Base-by-base conservation (phyloP, 768 basidiomycete species). In the Xerocomellus dryophilus region DNA sequence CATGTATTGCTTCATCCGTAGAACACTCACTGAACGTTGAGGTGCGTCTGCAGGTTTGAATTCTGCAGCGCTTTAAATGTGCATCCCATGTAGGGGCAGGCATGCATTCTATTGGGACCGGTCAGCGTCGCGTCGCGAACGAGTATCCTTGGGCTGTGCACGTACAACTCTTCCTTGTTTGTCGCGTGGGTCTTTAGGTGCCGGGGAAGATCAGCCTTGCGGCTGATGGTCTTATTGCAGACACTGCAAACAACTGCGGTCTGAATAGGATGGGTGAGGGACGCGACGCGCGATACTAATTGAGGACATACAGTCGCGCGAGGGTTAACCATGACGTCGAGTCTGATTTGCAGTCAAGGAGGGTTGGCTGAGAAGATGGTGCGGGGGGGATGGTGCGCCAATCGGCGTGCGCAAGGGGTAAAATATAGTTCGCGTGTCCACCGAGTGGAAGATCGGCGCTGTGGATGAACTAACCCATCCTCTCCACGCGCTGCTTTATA, bases 1-100 rank as follows among this genome's bases (percentile, higher is more conserved):
- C 7, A 4, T 18, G 14, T 29, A 12, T 31, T 27, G 0, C 20
- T 8, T 18, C 14, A 39, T 45, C 18, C 5, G 32, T 50, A 23
- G 27, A 2, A 27, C 23, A 69, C 71, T 57, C 47, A 72, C 71
- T 73, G 71, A 5, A 50, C 58, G 12, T 61, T 61, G 11, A 65
- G 5, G 21, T 73, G 72, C 0, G 64, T 66, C 0, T 32, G 20
- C 1, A 73, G 23, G 23, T 71, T 72, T 0, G 63, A 67, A 3
- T 44, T 50, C 15, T 73, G 72, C 2, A 68, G 60, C 0, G 72
- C 48, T 10, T 39, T 57, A 43, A 61, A 66, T 0, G 18, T n/a
- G 25, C 71, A 73, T 6, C 55, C 63, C 0, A 31, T 14, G 35
- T 55, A 50, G 4, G 65, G 53, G 18, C 71, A 73, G 2, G 20